Evolutionary conservation across 495 filamentous ascomycete genomes (phyloP).

Genomic region (Symbiotaphrina buchneri): DNA sequence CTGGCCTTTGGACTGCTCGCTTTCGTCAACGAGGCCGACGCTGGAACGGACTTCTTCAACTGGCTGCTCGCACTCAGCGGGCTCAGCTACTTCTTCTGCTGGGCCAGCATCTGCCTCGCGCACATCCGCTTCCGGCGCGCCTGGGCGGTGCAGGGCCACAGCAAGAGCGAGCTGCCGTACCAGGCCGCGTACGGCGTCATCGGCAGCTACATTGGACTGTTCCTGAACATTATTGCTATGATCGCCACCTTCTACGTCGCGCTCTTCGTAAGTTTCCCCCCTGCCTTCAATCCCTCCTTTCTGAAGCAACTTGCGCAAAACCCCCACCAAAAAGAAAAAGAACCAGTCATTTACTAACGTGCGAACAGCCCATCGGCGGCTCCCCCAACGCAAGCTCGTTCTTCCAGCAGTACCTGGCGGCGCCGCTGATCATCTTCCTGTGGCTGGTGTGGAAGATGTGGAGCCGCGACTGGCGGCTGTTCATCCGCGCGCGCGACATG

Average conservation of each 20-base stretch:
- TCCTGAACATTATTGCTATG: slow-evolving; percentile 34
- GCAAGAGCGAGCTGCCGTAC: slow-evolving; percentile 49
- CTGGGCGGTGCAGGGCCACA: slow-evolving; percentile 39
- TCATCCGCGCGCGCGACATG: not conserved
- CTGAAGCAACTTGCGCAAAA: no score
- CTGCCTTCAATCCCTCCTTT: not conserved
- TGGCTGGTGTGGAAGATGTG: slow-evolving; percentile 1
- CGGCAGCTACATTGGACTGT: slow-evolving; percentile 43
- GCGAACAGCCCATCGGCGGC: slow-evolving; percentile 12
- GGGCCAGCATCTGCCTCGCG: slow-evolving; percentile 29
- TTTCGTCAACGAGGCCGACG: slow-evolving; percentile 27
- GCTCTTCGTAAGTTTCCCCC: slow-evolving; percentile 15
- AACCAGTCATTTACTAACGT: no score
- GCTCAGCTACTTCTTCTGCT: slow-evolving; percentile 30
- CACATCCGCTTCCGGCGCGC: slow-evolving; percentile 36
- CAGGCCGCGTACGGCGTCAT: slow-evolving; percentile 37
- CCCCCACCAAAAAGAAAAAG: no score
- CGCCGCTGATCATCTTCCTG: slow-evolving; percentile 30
- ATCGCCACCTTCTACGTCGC: slow-evolving; percentile 33
- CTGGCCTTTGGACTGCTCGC: slow-evolving; percentile 27
- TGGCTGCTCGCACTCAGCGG: slow-evolving; percentile 35
- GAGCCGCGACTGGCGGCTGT: not conserved
- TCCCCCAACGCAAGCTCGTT: slow-evolving; percentile 26
- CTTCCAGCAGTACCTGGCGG: slow-evolving; percentile 40
- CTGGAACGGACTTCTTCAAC: slow-evolving; percentile 25